Evolutionary conservation across 441 rosid species (phyloP), one percentile per base, ranked within the genome.

Genomic region (Jatropha multifida): DNA sequence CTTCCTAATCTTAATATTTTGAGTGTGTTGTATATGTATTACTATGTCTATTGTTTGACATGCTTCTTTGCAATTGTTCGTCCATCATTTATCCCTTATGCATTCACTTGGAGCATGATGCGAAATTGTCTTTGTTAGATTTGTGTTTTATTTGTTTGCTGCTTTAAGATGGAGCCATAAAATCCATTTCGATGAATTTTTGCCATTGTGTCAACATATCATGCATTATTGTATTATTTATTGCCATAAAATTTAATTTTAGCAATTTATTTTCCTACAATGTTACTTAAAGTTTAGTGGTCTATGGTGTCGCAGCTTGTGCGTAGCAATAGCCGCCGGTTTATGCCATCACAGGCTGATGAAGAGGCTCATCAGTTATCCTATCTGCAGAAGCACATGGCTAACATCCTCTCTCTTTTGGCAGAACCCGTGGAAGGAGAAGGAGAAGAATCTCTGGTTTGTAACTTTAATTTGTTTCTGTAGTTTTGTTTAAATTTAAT

Each of bases 301-400:
- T 81, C 71, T 48, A 32, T 81, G 67, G 67, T 65, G 17, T 79
- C 76, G 84, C 89, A 96, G 99, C 97, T 94, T 82, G 99, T 90
- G 51, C 98, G 98, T n/a, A 90, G 98, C 92, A 94, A 92, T 76
- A 94, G 91, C 85, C 91, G 99, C 69, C 90, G 98, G 71, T 90
- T 90, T 84, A 83, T 88, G 96, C 98, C 98, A 72, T 96, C 99
- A n/a, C 98, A 88, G 82, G 90, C 89, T 58, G 98, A 96, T 81
- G 99, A 96, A 83, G 98, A 92, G 88, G 94, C 94, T 81, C 98
- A 94, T 88, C 98, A 96, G 48, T 78, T 96, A 74, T 89, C 98
- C 76, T 94, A 96, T 86, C 88, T 96, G 32, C 97, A 94, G 80
- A 96, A 96, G 84, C 99, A 96, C 81, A 80, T 91, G 83, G 90